A percentile compares a stretch with the other conserved stretches of the same genome.
phyloP scores from a whole-genome alignment of 495 filamentous ascomycete species.

The Aspergillus funiculosus region DNA sequence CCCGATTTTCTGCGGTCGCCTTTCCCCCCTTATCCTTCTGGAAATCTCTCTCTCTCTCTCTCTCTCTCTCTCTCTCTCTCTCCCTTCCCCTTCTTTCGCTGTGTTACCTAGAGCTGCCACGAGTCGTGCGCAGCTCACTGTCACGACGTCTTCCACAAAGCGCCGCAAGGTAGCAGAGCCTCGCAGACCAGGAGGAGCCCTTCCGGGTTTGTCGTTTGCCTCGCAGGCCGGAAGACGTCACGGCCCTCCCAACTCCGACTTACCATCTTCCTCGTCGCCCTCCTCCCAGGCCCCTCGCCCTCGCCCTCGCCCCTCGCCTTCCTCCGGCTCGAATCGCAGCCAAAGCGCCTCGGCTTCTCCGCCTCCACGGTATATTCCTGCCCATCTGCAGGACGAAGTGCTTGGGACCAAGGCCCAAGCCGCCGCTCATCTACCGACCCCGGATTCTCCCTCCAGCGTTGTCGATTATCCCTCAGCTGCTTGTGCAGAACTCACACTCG shows the following conservation, averaged over 20 bases:
- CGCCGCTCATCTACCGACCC: conserved; percentile 43
- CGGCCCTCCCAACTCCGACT: conserved; percentile 31
- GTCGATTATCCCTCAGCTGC: conserved; percentile 67
- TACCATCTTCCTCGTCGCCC: conserved; percentile 16
- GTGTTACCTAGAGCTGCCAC: conserved; percentile 45
- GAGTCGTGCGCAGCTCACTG: conserved; percentile 61
- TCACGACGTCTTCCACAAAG: conserved; percentile 87
- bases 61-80: conserved; percentile 18
- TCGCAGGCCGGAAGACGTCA: conserved; percentile 43
- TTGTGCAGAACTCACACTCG: conserved; percentile 65
- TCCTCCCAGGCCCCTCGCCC: conserved; percentile 24
- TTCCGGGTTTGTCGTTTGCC: conserved; percentile 26
- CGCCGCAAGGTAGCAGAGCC: conserved; percentile 74
- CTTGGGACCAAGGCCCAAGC: conserved; percentile 32
- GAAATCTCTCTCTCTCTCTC: neutral
- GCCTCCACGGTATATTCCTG: conserved; percentile 51
- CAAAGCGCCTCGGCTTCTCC: conserved; percentile 34
- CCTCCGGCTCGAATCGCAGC: conserved; percentile 30
- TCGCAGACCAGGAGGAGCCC: conserved; percentile 30
- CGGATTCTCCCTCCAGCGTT: conserved; percentile 49
- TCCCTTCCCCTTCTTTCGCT: conserved; percentile 6
- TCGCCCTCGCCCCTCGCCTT: conserved; percentile 26
- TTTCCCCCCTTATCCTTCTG: too few species aligned
- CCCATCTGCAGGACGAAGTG: conserved; percentile 58
- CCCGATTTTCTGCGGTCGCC: conserved; percentile 5